Conservation (phyloP, 2,329 filamentous ascomycete genomes). For the Pseudogymnoascus sp. region DNA sequence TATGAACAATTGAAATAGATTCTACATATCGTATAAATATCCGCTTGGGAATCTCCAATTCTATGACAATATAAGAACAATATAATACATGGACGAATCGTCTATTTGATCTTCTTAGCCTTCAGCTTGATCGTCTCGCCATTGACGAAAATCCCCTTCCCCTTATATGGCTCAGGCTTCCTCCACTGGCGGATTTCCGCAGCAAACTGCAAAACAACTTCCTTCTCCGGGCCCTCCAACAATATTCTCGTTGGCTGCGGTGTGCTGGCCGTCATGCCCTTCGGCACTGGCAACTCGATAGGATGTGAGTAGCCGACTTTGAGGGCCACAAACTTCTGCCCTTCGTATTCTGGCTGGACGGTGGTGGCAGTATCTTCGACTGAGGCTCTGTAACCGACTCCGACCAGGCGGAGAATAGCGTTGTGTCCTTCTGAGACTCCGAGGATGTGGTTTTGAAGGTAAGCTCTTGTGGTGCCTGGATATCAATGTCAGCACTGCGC, state of each 20-base stretch:
- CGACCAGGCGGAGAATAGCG: constrained; percentile 83
- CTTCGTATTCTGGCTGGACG: constrained; percentile 59
- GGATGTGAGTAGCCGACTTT: constrained; percentile 97
- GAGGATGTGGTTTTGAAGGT: constrained; percentile 82
- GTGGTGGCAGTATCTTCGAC: constrained; percentile 71
- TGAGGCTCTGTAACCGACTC: constrained; percentile 88
- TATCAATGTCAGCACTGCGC: constrained; percentile 20
- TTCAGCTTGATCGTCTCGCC: constrained; percentile 97
- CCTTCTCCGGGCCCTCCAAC: constrained; percentile 79
- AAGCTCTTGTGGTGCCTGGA: constrained; percentile 78
- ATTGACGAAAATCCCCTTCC: constrained; percentile 97
- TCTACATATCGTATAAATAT: constrained; percentile 4
- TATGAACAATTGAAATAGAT: constrained; percentile 5
- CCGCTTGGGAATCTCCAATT: neutral
- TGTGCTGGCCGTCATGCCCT: constrained; percentile 76
- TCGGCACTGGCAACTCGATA: constrained; percentile 78
- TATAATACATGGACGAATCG: constrained; percentile 12
- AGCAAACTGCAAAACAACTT: constrained; percentile 84
- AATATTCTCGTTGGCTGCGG: constrained; percentile 88
- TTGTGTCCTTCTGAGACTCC: constrained; percentile 96
- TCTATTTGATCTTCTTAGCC: constrained; percentile 91
- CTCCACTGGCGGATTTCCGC: constrained; percentile 84
- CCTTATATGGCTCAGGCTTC: constrained; percentile 94
- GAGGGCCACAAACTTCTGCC: constrained; percentile 81
- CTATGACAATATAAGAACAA: constrained; percentile 20